phyloP scores from a whole-genome alignment of 2,329 filamentous ascomycete species.

The Alternaria solani region DNA sequence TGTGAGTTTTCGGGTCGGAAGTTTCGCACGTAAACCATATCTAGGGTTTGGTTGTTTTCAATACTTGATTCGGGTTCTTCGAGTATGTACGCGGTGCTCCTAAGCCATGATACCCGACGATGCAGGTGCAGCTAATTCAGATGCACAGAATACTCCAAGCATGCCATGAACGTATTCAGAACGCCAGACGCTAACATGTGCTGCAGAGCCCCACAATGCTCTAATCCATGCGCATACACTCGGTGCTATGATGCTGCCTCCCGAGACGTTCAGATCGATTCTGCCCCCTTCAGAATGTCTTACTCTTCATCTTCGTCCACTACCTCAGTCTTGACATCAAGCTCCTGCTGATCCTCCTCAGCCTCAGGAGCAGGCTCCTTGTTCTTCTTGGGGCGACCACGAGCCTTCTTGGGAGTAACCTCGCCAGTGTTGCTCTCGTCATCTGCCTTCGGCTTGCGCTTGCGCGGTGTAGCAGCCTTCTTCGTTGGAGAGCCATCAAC shows the following conservation, averaged over 20 bases:
- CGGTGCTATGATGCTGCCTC: background rate
- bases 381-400: constrained; percentile 1
- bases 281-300: background rate
- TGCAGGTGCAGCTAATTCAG: background rate
- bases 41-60: background rate
- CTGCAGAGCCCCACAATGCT: background rate
- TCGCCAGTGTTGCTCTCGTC: constrained; percentile 5
- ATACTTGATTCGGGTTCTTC: background rate
- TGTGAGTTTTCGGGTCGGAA: background rate
- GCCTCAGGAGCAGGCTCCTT: background rate
- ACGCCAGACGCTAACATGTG: background rate
- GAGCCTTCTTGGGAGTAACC: constrained; percentile 14
- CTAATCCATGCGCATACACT: no score
- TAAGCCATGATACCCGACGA: no score
- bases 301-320: background rate
- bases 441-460: constrained; percentile 29
- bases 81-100: background rate
- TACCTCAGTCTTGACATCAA: constrained; percentile 2
- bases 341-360: background rate
- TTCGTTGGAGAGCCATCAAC: constrained; percentile 11
- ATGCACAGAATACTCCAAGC: background rate
- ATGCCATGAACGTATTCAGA: background rate
- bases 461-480: constrained; percentile 20
- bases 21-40: background rate
- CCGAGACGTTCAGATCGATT: background rate